Base-by-base conservation (phyloP, 2,329 filamentous ascomycete genomes). In the Diplodia scrobiculata region DNA sequence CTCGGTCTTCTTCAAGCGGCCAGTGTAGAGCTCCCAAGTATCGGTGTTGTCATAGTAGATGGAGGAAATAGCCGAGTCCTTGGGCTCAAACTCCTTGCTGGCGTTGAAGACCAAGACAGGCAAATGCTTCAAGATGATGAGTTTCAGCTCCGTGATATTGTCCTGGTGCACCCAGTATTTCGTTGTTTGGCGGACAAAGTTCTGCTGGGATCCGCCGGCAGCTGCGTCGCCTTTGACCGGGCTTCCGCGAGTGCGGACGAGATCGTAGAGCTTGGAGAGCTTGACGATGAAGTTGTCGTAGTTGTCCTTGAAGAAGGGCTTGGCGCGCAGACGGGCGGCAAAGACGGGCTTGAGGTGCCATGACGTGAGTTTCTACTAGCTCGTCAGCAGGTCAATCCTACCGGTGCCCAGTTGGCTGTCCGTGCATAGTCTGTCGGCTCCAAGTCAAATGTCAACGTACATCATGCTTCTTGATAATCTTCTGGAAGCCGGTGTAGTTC, bases 381-480 rank as follows among this genome's bases (percentile, higher is more conserved):
- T 50, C 27, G 34, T 52, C 32, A 54, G 51, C 48, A 50, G 2
- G 17, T 45, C 17, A 34, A 19, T 13, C 29, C 41, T 45, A 13
- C 25, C 9, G 21, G 25, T 5, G 14, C 55, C 41, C 27, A 21
- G 6, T 1, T 25, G 21, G 13, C 38, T 14, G 13, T 48, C 19
- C 36, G 55, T 21, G 34, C 41, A 13, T 17, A 3, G 38, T 7
- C 14, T 59, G 50, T 17, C 10, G 32, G 50, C 25, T 25, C 25
- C 25, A 25, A 25, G 25, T 25, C 13, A 14, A 45, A 45, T 45
- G 19, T 27, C 45, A 50, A 50, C 90, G 72, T 79, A 94, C 91
- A 81, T 97, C 95, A 78, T 99, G 95, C 84, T 99, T 99, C 84
- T 99, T 99, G 79, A 99, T 97, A 70, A 99, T 99, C 84, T 99